Evolutionary conservation across 768 basidiomycete species (phyloP).

Genomic region (Mycena latifolia): DNA sequence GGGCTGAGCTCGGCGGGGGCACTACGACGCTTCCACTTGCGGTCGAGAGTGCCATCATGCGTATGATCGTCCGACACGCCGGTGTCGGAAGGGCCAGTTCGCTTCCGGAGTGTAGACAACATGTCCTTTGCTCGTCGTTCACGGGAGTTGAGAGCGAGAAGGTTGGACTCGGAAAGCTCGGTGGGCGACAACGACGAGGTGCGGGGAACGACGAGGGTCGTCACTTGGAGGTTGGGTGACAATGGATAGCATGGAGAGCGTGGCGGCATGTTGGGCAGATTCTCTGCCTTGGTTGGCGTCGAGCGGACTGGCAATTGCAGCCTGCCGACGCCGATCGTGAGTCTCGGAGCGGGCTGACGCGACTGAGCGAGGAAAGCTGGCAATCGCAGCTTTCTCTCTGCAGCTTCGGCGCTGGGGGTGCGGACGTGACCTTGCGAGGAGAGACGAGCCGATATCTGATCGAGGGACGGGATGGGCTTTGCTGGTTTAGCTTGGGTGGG

Average conservation of each 20-base stretch:
- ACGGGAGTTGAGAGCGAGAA: constrained; percentile 64
- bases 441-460: constrained; percentile 79
- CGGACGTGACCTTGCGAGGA: constrained; percentile 52
- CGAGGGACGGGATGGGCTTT: constrained; percentile 72
- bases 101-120: constrained; percentile 72
- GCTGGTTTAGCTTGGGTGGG: constrained; percentile 29
- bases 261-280: constrained; percentile 44
- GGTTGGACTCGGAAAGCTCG: constrained; percentile 65
- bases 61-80: constrained; percentile 32
- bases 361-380: constrained; percentile 39
- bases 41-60: constrained; percentile 44
- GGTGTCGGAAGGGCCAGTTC: constrained; percentile 58
- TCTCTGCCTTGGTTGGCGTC: constrained; percentile 42
- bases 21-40: constrained; percentile 67
- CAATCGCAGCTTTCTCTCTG: constrained; percentile 35
- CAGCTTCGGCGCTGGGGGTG: constrained; percentile 38
- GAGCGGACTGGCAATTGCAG: constrained; percentile 56
- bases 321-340: constrained; percentile 54
- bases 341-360: constrained; percentile 34
- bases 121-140: constrained; percentile 71
- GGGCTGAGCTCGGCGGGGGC: constrained; percentile 72
- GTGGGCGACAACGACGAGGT: constrained; percentile 55
- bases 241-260: constrained; percentile 53
- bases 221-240: constrained; percentile 59
- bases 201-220: constrained; percentile 62